These are phyloP conservation scores for Tuber borchii DNA, from an alignment of 495 filamentous ascomycete genomes.

Conservation along the genomic window DNA sequence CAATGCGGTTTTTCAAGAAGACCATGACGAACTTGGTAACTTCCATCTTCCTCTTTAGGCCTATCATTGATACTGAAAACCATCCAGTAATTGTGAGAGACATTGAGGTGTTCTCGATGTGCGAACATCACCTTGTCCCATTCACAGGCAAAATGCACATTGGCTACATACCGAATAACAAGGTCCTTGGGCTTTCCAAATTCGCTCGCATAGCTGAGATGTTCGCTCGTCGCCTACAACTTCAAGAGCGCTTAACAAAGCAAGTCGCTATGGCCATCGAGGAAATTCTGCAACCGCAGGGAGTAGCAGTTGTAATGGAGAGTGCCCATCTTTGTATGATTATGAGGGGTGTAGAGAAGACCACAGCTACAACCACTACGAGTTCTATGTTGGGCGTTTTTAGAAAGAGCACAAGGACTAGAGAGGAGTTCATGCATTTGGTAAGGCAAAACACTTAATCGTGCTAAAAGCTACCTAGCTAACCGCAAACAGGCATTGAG, in stretches of 20 bases:
- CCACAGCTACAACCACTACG: constrained; percentile 76
- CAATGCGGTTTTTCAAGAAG: constrained; percentile 90
- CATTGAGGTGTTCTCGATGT: constrained; percentile 91
- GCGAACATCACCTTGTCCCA: constrained; percentile 96
- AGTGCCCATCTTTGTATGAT: constrained; percentile 98
- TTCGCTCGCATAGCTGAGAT: constrained; percentile 92
- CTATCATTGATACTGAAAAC: neutral
- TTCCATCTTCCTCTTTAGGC: neutral
- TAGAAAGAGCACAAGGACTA: constrained; percentile 81
- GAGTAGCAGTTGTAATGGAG: constrained; percentile 96
- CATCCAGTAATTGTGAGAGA: constrained; percentile 83
- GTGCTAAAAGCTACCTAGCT: neutral
- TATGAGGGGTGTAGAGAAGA: constrained; percentile 79
- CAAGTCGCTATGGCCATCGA: constrained; percentile 91
- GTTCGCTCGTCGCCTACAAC: constrained; percentile 87
- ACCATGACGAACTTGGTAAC: constrained; percentile 68
- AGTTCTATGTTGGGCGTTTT: constrained; percentile 95
- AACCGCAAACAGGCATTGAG: constrained; percentile 16
- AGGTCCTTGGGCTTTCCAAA: constrained; percentile 90
- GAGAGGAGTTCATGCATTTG: constrained; percentile 70
- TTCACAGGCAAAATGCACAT: constrained; percentile 99
- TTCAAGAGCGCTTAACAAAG: constrained; percentile 92
- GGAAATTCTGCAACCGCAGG: constrained; percentile 86
- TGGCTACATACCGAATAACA: constrained; percentile 83
- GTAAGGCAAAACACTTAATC: constrained; percentile 9